Evolutionary conservation across 1,284 basidiomycete species (phyloP).

Genomic region (Rhizoctonia solani): DNA sequence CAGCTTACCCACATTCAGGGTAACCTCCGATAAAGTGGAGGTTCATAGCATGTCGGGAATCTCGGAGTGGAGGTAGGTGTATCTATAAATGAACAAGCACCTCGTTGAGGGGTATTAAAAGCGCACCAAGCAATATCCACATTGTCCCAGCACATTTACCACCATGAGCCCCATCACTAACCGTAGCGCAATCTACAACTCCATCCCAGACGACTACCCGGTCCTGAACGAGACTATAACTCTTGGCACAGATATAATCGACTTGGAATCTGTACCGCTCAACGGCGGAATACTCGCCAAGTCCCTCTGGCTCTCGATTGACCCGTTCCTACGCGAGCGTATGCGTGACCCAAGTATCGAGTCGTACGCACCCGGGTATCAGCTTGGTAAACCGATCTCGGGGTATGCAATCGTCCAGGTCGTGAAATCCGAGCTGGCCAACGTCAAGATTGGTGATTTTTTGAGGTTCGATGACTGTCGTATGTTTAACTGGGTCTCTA

Average conservation of each 20-base stretch:
- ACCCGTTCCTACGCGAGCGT: slow-evolving; percentile 49
- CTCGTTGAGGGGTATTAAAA: no score
- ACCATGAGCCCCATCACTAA: no score
- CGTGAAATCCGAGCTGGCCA: slow-evolving; percentile 24
- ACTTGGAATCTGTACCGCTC: slow-evolving; percentile 48
- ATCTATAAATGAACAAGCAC: no score
- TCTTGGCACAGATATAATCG: slow-evolving; percentile 46
- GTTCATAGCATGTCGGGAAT: no score
- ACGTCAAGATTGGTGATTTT: slow-evolving; percentile 14
- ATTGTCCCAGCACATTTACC: no score
- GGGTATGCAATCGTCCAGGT: slow-evolving; percentile 13
- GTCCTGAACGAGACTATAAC: slow-evolving; percentile 54
- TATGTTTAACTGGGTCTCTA: background rate
- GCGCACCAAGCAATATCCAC: no score
- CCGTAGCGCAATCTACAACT: slow-evolving; percentile 42
- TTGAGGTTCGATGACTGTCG: background rate
- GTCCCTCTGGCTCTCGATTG: slow-evolving; percentile 47
- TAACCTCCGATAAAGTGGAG: no score
- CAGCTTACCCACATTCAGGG: no score
- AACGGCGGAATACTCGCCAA: slow-evolving; percentile 51
- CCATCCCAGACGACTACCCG: slow-evolving; percentile 50
- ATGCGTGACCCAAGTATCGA: slow-evolving; percentile 42
- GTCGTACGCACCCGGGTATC: background rate
- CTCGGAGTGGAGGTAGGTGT: no score
- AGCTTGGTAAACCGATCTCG: background rate